Percentiles rank a stretch among this genome's conserved stretches.
Conservation (phyloP, 805 yeast genomes). For the Starmerella powellii region DNA sequence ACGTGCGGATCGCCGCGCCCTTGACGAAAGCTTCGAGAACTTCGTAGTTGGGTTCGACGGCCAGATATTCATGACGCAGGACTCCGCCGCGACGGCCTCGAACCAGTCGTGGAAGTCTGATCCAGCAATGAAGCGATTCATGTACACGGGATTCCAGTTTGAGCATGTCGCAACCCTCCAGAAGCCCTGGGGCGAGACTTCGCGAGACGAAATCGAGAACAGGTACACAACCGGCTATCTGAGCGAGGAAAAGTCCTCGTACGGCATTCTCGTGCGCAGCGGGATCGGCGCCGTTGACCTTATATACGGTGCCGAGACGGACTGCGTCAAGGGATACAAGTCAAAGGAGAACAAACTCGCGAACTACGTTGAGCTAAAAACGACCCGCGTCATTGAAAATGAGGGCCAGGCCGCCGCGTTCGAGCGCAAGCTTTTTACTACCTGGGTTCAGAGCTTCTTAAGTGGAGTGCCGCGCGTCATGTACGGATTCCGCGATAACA, state of each 20-base stretch:
- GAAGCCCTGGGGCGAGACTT: slow-evolving; percentile 58
- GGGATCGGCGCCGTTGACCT: slow-evolving; percentile 66
- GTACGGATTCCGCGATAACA: slow-evolving; percentile 77
- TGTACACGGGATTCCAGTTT: slow-evolving; percentile 58
- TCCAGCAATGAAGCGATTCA: slow-evolving; percentile 20
- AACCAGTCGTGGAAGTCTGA: background rate
- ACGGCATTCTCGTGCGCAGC: slow-evolving; percentile 65
- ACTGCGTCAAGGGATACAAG: slow-evolving; percentile 73
- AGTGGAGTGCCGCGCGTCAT: slow-evolving; percentile 71
- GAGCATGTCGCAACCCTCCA: slow-evolving; percentile 59
- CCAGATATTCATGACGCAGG: slow-evolving; percentile 31
- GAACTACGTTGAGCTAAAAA: slow-evolving; percentile 80
- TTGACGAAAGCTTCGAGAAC: slow-evolving; percentile 43
- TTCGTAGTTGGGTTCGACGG: slow-evolving; percentile 57
- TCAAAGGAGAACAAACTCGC: slow-evolving; percentile 36
- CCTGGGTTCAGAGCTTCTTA: slow-evolving; percentile 92
- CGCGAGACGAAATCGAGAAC: slow-evolving; percentile 56
- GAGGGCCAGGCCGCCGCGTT: slow-evolving; percentile 50
- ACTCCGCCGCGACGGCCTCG: background rate
- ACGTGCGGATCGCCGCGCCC: background rate
- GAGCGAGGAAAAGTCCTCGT: slow-evolving; percentile 58
- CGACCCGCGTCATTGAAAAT: slow-evolving; percentile 44
- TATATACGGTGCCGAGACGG: slow-evolving; percentile 80
- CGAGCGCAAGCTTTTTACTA: slow-evolving; percentile 67
- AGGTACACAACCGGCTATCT: slow-evolving; percentile 41